A percentile compares a stretch with the other conserved stretches of the same genome.
phyloP scores from a whole-genome alignment of 192 early-diverging fungal genomes.

The Kickxella alabastrina region DNA sequence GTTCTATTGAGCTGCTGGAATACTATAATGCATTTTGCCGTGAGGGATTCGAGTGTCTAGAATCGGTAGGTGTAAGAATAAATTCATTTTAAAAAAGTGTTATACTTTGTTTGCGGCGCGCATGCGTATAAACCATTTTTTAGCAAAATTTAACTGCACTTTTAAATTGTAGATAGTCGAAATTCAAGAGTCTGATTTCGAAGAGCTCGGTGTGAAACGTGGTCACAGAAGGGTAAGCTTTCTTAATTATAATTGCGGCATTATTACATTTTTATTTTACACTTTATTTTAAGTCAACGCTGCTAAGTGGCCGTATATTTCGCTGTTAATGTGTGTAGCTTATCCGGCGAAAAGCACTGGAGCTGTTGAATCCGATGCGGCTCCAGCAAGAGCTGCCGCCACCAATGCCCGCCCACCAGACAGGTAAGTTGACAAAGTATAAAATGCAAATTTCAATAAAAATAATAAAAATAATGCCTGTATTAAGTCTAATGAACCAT shows the following conservation, averaged over 20 bases:
- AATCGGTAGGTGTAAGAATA: conserved; percentile 31
- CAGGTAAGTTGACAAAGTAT: conserved; percentile 21
- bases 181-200: conserved; percentile 48
- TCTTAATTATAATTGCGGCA: not conserved
- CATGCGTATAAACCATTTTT: not conserved
- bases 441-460: not conserved
- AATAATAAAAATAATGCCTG: not conserved
- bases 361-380: conserved; percentile 29
- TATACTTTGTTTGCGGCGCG: not conserved
- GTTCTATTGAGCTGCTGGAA: conserved; percentile 25
- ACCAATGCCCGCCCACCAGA: conserved; percentile 16
- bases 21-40: conserved; percentile 42
- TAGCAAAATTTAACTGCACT: not conserved
- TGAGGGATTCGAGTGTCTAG: conserved; percentile 43
- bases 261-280: not conserved
- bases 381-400: conserved; percentile 35
- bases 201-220: conserved; percentile 44
- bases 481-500: not conserved
- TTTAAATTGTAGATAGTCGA: conserved; percentile 42
- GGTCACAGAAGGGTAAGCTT: conserved; percentile 48
- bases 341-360: conserved; percentile 39
- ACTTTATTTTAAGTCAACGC: not conserved
- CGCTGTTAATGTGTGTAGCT: conserved; percentile 11
- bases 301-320: not conserved
- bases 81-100: not conserved